Percentiles rank a stretch among this genome's conserved stretches.
Conservation (phyloP, 495 filamentous ascomycete genomes). For the Filosporella fistucella region DNA sequence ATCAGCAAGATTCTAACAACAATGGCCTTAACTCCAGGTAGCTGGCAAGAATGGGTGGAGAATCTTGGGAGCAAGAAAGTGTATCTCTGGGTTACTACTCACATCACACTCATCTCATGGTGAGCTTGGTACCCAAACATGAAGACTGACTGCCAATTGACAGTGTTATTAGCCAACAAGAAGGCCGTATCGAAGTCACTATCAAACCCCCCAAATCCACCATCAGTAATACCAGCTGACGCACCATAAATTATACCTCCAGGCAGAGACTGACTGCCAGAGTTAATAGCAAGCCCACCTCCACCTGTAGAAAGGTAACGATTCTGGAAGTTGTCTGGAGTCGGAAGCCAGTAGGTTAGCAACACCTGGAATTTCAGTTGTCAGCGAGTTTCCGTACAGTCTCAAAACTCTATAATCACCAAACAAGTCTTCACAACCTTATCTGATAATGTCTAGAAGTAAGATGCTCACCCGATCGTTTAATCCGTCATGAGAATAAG, state of each 20-base stretch:
- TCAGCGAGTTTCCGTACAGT: too few species aligned
- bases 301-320: constrained; percentile 39
- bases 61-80: too few species aligned
- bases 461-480: too few species aligned
- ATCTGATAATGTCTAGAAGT: too few species aligned
- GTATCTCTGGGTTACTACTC: too few species aligned
- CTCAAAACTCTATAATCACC: too few species aligned
- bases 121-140: constrained; percentile 43
- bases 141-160: constrained; percentile 38
- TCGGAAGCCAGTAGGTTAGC: constrained; percentile 33
- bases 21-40: too few species aligned
- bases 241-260: constrained; percentile 38
- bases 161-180: constrained; percentile 36
- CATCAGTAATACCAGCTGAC: constrained; percentile 39
- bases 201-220: constrained; percentile 43
- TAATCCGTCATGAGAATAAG: constrained; percentile 37
- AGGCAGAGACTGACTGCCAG: constrained; percentile 29
- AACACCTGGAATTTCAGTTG: too few species aligned
- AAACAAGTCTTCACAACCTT: too few species aligned
- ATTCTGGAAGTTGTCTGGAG: constrained; percentile 31
- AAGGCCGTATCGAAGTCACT: constrained; percentile 29
- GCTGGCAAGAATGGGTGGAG: too few species aligned
- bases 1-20: too few species aligned
- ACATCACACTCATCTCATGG: constrained; percentile 27
- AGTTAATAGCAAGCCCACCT: constrained; percentile 40